phyloP scores from a whole-genome alignment of 495 filamentous ascomycete species.

The Lasiosphaeriaceae sp. region DNA sequence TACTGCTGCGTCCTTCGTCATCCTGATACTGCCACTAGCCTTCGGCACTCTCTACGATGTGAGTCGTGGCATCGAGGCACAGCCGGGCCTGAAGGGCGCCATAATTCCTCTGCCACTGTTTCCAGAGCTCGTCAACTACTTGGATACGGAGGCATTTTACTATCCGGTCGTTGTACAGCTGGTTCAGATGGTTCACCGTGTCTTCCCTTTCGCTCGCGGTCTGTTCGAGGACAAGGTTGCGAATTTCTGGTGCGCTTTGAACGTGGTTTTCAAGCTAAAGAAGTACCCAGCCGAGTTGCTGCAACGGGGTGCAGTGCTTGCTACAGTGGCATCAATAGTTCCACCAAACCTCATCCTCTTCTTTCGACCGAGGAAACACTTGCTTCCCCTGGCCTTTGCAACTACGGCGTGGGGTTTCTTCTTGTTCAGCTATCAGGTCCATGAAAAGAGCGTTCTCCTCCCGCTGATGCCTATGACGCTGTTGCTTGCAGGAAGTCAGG shows the following conservation, averaged over 20 bases:
- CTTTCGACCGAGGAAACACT: constrained; percentile 66
- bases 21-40: constrained; percentile 71
- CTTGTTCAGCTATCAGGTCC: constrained; percentile 93
- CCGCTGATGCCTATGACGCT: constrained; percentile 90
- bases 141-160: constrained; percentile 61
- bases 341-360: constrained; percentile 78
- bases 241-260: constrained; percentile 93
- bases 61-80: constrained; percentile 48
- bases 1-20: constrained; percentile 67
- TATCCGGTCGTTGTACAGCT: constrained; percentile 72
- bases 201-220: constrained; percentile 91
- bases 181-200: constrained; percentile 76
- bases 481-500: constrained; percentile 70
- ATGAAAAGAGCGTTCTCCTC: constrained; percentile 92
- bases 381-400: constrained; percentile 75
- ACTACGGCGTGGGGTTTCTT: constrained; percentile 94
- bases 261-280: constrained; percentile 82
- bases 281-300: constrained; percentile 62
- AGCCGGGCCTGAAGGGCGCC: constrained; percentile 44
- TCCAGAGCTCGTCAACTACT: constrained; percentile 50
- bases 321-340: constrained; percentile 70
- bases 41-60: constrained; percentile 59
- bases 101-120: constrained; percentile 56
- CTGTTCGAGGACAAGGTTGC: constrained; percentile 98
- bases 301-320: constrained; percentile 70